Conservation (phyloP, 1,284 basidiomycete species). For the Puccinia triticina region DNA sequence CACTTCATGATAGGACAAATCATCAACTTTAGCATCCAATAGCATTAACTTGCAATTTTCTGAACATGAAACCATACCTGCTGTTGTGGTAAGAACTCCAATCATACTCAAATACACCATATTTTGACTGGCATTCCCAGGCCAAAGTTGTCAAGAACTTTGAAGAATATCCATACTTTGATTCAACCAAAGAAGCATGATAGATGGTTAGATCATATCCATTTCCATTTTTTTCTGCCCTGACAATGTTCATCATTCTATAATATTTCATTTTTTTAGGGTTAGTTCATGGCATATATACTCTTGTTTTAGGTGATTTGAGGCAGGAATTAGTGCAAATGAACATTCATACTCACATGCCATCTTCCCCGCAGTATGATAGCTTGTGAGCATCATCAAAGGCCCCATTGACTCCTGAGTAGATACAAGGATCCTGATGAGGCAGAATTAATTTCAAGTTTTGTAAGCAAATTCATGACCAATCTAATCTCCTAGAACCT, state of each 20-base stretch:
- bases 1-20: not conserved
- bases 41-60: not conserved
- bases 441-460: not conserved
- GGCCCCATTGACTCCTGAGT: conserved; percentile 41
- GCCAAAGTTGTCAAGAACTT: conserved; percentile 50
- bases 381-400: conserved; percentile 30
- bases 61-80: conserved; percentile 26
- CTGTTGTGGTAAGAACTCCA: conserved; percentile 18
- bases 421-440: conserved; percentile 43
- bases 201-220: conserved; percentile 45
- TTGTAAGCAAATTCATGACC: not conserved
- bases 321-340: not conserved
- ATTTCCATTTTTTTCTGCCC: too few species aligned
- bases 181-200: conserved; percentile 37
- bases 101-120: conserved; percentile 52
- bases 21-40: not conserved
- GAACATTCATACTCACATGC: conserved; percentile 36
- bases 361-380: conserved; percentile 49
- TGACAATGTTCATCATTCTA: conserved; percentile 52
- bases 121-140: conserved; percentile 47
- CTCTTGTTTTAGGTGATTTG: not conserved
- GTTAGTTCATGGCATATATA: not conserved
- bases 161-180: conserved; percentile 41
- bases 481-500: not conserved
- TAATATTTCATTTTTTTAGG: not conserved